These are phyloP conservation scores for Fragosphaeria purpurea DNA, from an alignment of 2,329 filamentous ascomycete genomes.

Conservation along the genomic window DNA sequence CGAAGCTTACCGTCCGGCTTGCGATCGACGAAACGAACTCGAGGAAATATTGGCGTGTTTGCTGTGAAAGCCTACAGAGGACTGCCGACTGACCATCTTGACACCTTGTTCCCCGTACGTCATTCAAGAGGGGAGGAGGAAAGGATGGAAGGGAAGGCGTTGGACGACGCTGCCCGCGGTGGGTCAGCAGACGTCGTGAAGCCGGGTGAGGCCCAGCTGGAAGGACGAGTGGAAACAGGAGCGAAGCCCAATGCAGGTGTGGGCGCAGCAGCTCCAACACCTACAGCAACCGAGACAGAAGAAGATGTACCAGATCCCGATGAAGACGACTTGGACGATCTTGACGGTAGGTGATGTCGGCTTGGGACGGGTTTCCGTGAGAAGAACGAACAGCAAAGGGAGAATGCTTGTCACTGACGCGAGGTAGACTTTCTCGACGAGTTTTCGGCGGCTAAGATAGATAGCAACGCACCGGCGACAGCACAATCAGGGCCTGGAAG, in stretches of 20 bases:
- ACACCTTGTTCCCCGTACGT: no score
- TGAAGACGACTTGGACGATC: slow-evolving; percentile 82
- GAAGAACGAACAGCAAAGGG: not conserved
- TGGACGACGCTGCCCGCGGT: no score
- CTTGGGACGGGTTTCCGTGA: not conserved
- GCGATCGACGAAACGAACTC: no score
- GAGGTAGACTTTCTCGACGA: slow-evolving; percentile 77
- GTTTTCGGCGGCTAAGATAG: slow-evolving; percentile 59
- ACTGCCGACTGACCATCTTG: no score
- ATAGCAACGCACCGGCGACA: slow-evolving; percentile 30
- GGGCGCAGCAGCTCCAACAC: not conserved
- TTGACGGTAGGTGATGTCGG: slow-evolving; percentile 58
- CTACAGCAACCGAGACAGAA: slow-evolving; percentile 19
- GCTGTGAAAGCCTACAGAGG: no score
- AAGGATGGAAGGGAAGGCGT: no score
- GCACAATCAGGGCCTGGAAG: slow-evolving; percentile 16
- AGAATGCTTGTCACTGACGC: not conserved
- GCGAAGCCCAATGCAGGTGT: not conserved
- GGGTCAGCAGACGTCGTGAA: not conserved
- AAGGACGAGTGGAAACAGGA: not conserved
- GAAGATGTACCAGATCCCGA: slow-evolving; percentile 76
- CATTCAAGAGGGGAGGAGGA: no score
- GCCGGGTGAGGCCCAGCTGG: not conserved
- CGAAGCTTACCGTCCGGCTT: no score
- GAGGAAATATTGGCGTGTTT: no score